Evolutionary conservation across 257 asterid genomes (phyloP).

Genomic region (Primulina huaijiensis): DNA sequence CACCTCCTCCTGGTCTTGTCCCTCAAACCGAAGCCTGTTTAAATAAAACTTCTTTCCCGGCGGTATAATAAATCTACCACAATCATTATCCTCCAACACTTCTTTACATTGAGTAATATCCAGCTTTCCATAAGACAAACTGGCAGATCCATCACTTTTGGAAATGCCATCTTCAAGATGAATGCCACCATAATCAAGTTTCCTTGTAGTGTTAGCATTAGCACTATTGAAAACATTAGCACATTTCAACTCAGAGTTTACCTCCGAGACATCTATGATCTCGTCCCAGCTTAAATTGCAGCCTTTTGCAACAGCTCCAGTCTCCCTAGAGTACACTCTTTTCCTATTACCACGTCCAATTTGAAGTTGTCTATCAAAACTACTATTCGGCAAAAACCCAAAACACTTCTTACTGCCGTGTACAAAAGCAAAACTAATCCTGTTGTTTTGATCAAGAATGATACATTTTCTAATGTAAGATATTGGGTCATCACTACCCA

Average conservation of each 20-base stretch:
- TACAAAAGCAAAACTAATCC: constrained; percentile 24
- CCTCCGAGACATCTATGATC: constrained; percentile 28
- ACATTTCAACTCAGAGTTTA: constrained; percentile 20
- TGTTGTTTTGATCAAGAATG: constrained; percentile 25
- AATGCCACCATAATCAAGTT: constrained; percentile 20
- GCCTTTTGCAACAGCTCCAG: constrained; percentile 31
- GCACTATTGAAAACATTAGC: constrained; percentile 17
- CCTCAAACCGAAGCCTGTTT: constrained; percentile 56
- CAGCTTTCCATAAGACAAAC: constrained; percentile 23
- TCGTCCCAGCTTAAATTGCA: constrained; percentile 28
- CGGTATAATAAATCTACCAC: constrained; percentile 37
- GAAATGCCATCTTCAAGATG: constrained; percentile 27
- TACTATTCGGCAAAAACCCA: constrained; percentile 22
- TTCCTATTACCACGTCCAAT: constrained; percentile 38
- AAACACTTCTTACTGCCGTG: constrained; percentile 25
- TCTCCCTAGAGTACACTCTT: constrained; percentile 41
- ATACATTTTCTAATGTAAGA: constrained; percentile 39
- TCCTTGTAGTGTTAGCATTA: constrained; percentile 26
- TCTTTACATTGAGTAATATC: constrained; percentile 30
- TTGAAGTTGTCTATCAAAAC: constrained; percentile 26
- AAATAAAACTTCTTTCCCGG: constrained; percentile 76
- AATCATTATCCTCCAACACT: constrained; percentile 26
- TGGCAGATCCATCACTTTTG: constrained; percentile 22
- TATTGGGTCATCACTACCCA: constrained; percentile 67
- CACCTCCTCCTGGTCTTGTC: constrained; percentile 34